phyloP scores from a whole-genome alignment of 164 flowering plant genomes.

The Dillenia turbinata region DNA sequence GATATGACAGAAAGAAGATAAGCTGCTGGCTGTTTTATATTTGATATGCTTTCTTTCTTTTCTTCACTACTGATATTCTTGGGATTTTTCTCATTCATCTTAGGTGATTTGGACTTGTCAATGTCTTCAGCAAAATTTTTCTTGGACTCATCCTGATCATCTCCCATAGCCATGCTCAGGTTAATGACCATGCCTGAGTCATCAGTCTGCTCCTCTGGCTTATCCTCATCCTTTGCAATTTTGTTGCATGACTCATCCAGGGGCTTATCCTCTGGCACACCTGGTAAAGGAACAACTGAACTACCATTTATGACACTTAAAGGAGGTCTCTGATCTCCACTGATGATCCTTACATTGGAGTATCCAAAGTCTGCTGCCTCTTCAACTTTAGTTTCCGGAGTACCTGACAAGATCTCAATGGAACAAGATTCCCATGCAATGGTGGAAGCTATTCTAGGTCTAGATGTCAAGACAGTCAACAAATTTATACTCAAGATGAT shows the following conservation, averaged over 20 bases:
- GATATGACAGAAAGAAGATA: conserved; percentile 78
- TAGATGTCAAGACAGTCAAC: conserved; percentile 64
- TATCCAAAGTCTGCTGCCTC: conserved; percentile 20
- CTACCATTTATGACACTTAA: conserved; percentile 15
- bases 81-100: conserved; percentile 33
- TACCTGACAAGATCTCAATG: conserved; percentile 11
- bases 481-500: conserved; percentile 72
- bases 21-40: conserved; percentile 43
- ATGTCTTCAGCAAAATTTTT: conserved; percentile 18
- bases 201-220: conserved; percentile 10
- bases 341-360: conserved; percentile 15
- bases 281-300: conserved; percentile 18
- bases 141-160: conserved; percentile 20
- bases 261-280: conserved; percentile 40
- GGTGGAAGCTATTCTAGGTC: conserved; percentile 32
- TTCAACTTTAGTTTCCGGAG: conserved; percentile 18
- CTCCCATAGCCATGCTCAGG: conserved; percentile 3
- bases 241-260: conserved; percentile 25
- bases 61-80: conserved; percentile 21
- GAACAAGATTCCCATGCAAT: conserved; percentile 62
- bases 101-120: conserved; percentile 17
- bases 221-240: conserved; percentile 11
- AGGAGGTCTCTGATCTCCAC: conserved; percentile 25
- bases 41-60: conserved; percentile 27
- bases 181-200: conserved; percentile 9